Conservation (phyloP, 768 basidiomycete species). For the Boletus rubropictus region DNA sequence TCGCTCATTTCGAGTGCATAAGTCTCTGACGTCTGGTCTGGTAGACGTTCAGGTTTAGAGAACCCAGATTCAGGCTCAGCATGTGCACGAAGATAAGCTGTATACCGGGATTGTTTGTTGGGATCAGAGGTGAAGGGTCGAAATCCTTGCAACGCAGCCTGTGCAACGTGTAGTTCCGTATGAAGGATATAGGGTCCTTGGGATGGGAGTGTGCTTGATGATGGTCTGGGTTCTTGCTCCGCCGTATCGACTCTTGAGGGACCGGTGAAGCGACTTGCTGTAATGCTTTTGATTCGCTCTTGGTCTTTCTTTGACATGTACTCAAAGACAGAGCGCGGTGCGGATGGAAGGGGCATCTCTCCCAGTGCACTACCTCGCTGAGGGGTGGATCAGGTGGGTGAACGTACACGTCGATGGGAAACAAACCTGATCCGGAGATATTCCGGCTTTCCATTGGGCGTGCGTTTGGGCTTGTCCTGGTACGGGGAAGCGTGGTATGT, state of each 20-base stretch:
- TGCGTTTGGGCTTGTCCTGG: conserved; percentile 32
- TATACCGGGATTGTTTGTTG: conserved; percentile 80
- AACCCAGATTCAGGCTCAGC: conserved; percentile 40
- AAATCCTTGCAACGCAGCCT: conserved; percentile 84
- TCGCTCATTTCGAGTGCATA: conserved; percentile 82
- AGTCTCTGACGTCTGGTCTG: conserved; percentile 56
- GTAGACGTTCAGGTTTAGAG: conserved; percentile 47
- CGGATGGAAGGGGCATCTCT: conserved; percentile 65
- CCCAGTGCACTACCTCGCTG: conserved; percentile 83
- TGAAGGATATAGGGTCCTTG: conserved; percentile 45
- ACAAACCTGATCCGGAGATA: conserved; percentile 71
- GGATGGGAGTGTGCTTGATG: conserved; percentile 14
- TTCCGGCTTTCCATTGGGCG: conserved; percentile 50
- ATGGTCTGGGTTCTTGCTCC: conserved; percentile 19
- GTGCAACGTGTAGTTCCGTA: conserved; percentile 72
- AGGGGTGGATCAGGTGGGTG: conserved; percentile 4
- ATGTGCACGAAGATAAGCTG: conserved; percentile 72
- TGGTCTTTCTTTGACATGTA: conserved; percentile 89
- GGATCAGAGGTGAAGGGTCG: conserved; percentile 79
- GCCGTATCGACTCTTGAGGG: conserved; percentile 27
- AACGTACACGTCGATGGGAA: not conserved
- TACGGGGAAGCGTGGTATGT: conserved; percentile 22
- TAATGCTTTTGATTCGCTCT: conserved; percentile 70
- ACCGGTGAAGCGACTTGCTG: conserved; percentile 27
- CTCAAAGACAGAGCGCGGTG: conserved; percentile 84